Conservation (phyloP, 257 asterid species). For the Vinca minor region DNA sequence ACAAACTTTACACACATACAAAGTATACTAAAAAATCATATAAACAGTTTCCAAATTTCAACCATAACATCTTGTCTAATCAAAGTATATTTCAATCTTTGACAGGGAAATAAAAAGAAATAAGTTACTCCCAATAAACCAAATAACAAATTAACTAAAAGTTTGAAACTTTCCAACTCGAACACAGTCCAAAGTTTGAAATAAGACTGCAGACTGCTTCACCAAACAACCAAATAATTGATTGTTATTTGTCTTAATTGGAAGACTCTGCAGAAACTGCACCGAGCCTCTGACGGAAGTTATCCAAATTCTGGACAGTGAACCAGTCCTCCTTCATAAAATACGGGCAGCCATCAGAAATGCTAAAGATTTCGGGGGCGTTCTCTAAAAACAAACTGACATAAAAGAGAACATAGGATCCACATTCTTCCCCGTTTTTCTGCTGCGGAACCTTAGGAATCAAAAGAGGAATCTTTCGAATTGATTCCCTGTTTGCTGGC, state of each 20-base stretch:
- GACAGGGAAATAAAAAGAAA: too few species aligned
- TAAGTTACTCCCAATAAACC: too few species aligned
- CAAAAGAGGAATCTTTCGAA: slow-evolving; percentile 40
- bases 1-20: too few species aligned
- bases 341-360: slow-evolving; percentile 49
- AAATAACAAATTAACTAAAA: too few species aligned
- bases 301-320: slow-evolving; percentile 31
- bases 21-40: too few species aligned
- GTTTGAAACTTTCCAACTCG: too few species aligned
- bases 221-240: neutral
- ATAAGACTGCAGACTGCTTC: neutral
- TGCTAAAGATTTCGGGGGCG: slow-evolving; percentile 38
- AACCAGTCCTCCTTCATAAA: slow-evolving; percentile 59
- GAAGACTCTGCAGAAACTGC: neutral
- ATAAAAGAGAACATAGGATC: slow-evolving; percentile 46
- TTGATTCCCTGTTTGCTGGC: slow-evolving; percentile 21
- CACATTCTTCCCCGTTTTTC: slow-evolving; percentile 44
- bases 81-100: too few species aligned
- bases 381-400: slow-evolving; percentile 37
- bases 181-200: too few species aligned
- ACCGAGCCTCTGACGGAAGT: slow-evolving; percentile 32
- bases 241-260: neutral
- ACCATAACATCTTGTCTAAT: too few species aligned
- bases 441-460: slow-evolving; percentile 78
- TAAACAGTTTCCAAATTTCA: too few species aligned